Conservation (phyloP, 116 monocot species). For the Papilionanthe hybrid region DNA sequence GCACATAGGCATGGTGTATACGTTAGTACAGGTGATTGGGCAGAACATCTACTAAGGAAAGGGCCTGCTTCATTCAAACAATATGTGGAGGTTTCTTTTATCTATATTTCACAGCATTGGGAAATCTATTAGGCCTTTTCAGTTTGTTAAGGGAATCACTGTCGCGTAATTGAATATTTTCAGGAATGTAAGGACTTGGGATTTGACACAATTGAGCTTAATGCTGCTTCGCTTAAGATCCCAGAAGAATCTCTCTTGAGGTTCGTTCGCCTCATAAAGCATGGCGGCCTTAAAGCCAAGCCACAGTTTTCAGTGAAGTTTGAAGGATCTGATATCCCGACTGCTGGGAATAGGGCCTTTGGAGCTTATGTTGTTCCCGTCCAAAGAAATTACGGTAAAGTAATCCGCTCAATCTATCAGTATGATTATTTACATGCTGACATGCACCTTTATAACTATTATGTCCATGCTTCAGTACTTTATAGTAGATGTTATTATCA, state of each 20-base stretch:
- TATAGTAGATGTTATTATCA: not conserved
- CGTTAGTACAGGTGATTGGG: slow-evolving; percentile 91
- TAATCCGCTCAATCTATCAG: not conserved
- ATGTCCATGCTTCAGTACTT: not conserved
- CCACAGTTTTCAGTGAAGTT: slow-evolving; percentile 77
- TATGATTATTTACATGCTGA: not conserved
- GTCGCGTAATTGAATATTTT: slow-evolving; percentile 2
- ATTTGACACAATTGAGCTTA: slow-evolving; percentile 80
- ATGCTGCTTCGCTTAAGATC: slow-evolving; percentile 60
- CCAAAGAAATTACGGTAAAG: slow-evolving; percentile 45
- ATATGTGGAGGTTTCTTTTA: slow-evolving; percentile 60
- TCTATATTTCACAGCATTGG: not conserved
- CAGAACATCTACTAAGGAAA: slow-evolving; percentile 60
- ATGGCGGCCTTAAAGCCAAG: slow-evolving; percentile 66
- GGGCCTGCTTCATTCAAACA: slow-evolving; percentile 67
- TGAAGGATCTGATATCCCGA: slow-evolving; percentile 56
- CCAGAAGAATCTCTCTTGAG: slow-evolving; percentile 77
- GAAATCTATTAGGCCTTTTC: not conserved
- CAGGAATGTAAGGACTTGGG: slow-evolving; percentile 87
- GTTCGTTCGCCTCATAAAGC: slow-evolving; percentile 66
- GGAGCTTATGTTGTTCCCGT: slow-evolving; percentile 65
- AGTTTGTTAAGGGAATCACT: not conserved
- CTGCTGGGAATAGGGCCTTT: slow-evolving; percentile 60
- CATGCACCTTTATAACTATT: not conserved
- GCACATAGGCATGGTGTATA: slow-evolving; percentile 79